Conservation (phyloP, 2,329 filamentous ascomycete genomes). For the Pseudocercospora musae region DNA sequence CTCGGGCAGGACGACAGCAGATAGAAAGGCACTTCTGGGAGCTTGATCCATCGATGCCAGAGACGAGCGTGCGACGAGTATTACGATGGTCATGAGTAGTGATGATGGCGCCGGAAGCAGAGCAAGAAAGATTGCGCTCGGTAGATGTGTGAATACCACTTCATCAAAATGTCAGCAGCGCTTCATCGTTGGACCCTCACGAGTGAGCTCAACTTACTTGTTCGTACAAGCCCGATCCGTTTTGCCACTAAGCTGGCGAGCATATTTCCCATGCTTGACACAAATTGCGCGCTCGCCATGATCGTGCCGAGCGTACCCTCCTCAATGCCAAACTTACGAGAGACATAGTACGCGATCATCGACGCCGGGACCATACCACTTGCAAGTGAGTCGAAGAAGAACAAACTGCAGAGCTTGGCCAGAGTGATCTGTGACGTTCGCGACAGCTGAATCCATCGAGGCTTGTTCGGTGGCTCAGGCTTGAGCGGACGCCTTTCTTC, state of each 20-base stretch:
- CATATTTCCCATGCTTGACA: conserved; percentile 43
- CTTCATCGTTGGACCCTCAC: not conserved
- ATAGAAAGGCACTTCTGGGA: conserved; percentile 66
- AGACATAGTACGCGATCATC: conserved; percentile 54
- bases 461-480: conserved; percentile 5
- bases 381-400: conserved; percentile 66
- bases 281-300: conserved; percentile 47
- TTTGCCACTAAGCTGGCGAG: conserved; percentile 62
- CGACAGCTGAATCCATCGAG: conserved; percentile 14
- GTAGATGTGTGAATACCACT: conserved; percentile 62
- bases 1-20: conserved; percentile 59
- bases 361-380: conserved; percentile 57
- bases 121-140: conserved; percentile 61
- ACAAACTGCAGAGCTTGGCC: conserved; percentile 61
- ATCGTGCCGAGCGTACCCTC: conserved; percentile 53
- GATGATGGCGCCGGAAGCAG: conserved; percentile 58
- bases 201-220: conserved; percentile 54
- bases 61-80: conserved; percentile 61
- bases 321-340: conserved; percentile 50
- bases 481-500: not conserved
- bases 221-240: conserved; percentile 58
- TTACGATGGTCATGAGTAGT: conserved; percentile 54
- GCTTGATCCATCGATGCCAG: conserved; percentile 68
- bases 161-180: not conserved
- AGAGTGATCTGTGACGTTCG: conserved; percentile 33